Percentiles rank a stretch among this genome's conserved stretches.
These are phyloP conservation scores for Cladorrhinum sp. DNA, from an alignment of 2,329 filamentous ascomycete genomes.

Conservation along the genomic window DNA sequence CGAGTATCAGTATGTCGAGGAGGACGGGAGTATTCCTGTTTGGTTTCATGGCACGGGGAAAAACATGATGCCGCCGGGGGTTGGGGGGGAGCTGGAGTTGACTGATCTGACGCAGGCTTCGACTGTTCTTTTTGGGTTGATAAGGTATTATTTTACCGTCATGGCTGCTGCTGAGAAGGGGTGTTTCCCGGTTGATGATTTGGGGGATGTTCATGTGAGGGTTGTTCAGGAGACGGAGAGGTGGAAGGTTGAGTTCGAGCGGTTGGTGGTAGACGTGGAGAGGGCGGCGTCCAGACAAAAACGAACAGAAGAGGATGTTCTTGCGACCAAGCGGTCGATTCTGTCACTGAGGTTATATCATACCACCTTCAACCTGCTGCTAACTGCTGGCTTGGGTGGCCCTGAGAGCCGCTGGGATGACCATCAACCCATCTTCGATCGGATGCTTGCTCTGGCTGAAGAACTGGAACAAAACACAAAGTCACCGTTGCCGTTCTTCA, in stretches of 20 bases:
- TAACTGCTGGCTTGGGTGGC: conserved; percentile 24
- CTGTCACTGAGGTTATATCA: conserved; percentile 31
- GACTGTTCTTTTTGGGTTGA: conserved; percentile 18
- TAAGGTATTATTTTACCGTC: conserved; percentile 17
- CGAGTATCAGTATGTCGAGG: conserved; percentile 30
- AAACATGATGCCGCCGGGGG: background rate
- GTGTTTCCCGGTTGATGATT: background rate
- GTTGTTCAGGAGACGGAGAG: background rate
- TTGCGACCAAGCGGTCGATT: background rate
- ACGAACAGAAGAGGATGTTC: background rate
- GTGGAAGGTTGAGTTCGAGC: background rate
- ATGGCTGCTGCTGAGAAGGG: background rate
- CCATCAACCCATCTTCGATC: conserved; percentile 31
- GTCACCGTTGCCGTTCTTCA: conserved; percentile 13
- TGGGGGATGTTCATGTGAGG: background rate
- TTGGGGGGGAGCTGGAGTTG: background rate
- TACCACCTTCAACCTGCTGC: conserved; percentile 22
- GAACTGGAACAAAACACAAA: conserved; percentile 9
- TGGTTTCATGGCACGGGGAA: background rate
- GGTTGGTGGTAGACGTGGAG: background rate
- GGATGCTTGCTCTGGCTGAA: conserved; percentile 23
- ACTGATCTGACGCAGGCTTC: conserved; percentile 17
- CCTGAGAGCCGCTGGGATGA: conserved; percentile 33
- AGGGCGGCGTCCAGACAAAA: background rate
- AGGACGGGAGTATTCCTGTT: background rate